Base-by-base conservation (phyloP, 176 grass and related monocot genomes). In the Juncus inflexus region DNA sequence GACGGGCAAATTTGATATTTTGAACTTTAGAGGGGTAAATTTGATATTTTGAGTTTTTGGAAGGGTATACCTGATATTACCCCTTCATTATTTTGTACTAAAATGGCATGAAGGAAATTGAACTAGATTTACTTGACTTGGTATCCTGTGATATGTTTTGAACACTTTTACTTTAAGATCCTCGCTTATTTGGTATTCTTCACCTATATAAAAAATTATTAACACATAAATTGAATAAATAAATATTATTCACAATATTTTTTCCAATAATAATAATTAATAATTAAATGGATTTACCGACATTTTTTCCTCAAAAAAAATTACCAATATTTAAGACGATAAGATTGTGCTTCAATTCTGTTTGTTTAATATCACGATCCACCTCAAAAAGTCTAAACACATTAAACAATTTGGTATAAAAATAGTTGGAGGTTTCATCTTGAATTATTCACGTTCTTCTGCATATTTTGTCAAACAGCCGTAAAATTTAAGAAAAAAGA, bases 401-500 rank as follows among this genome's bases (percentile, higher is more conserved):
- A 62, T 28, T 59, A 97, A 74, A 79, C 54, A 86, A 15, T 57
- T 60, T 1, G 87, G 87, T 40, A 91, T 66, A 79, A 97, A 91
- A 65, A 97, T 97, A 53, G 87, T 97, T 67, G 92, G 92, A 35
- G 87, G 82, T 40, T 82, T 84, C 77, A 86, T 64, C 41, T 70
- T 68, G 51, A 83, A 97, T 13, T 91, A 67, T 6, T 82, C 92
- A 13, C 92, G 19, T 78, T 50, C 87, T 91, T 62, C 87, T 37
- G 91, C 92, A 77, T 97, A 97, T 84, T 91, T 91, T 60, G 92
- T 84, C 3, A 97, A 79, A 12, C 92, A 87, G 50, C 87, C 92
- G 76, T 84, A 61, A 36, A 52, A 74, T 28, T 28, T 28, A 28
- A 28, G 1, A 28, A 28, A 28, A 28, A 28, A 1, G 1, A 28